A percentile compares a stretch with the other conserved stretches of the same genome.
Conservation (phyloP, 768 basidiomycete genomes). For the Suillus fuscotomentosus region DNA sequence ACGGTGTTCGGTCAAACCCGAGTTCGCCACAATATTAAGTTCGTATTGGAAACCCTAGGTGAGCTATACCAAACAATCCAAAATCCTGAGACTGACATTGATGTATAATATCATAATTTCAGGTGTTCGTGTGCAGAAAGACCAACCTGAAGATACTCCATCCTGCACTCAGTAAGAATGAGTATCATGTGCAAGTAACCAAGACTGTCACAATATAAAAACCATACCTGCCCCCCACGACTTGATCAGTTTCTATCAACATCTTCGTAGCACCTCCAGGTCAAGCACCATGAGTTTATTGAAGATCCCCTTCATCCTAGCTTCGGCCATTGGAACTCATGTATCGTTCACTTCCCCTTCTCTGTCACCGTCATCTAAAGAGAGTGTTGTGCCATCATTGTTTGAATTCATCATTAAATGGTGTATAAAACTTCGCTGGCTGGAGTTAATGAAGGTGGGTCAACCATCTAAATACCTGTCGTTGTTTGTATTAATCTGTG, state of each 20-base stretch:
- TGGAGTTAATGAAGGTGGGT: background rate
- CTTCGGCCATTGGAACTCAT: conserved; percentile 26
- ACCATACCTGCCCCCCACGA: too few species aligned
- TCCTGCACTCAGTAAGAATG: background rate
- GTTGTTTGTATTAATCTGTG: background rate
- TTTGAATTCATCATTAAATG: background rate
- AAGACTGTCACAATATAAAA: too few species aligned
- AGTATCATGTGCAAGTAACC: background rate
- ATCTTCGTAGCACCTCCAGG: too few species aligned
- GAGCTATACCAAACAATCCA: too few species aligned
- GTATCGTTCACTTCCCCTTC: conserved; percentile 22
- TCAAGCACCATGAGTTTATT: conserved; percentile 12
- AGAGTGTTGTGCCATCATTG: background rate
- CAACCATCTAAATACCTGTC: background rate
- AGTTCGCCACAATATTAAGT: too few species aligned
- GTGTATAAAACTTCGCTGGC: background rate
- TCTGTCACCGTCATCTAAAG: conserved; percentile 17
- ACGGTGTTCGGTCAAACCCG: too few species aligned
- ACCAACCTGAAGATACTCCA: background rate
- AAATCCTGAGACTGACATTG: too few species aligned
- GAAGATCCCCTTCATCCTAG: conserved; percentile 22
- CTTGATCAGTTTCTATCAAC: too few species aligned
- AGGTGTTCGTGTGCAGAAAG: too few species aligned
- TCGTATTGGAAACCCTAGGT: too few species aligned
- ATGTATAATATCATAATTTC: too few species aligned